phyloP scores from a whole-genome alignment of 1,284 basidiomycete species.

The Cryptococcus sp. region DNA sequence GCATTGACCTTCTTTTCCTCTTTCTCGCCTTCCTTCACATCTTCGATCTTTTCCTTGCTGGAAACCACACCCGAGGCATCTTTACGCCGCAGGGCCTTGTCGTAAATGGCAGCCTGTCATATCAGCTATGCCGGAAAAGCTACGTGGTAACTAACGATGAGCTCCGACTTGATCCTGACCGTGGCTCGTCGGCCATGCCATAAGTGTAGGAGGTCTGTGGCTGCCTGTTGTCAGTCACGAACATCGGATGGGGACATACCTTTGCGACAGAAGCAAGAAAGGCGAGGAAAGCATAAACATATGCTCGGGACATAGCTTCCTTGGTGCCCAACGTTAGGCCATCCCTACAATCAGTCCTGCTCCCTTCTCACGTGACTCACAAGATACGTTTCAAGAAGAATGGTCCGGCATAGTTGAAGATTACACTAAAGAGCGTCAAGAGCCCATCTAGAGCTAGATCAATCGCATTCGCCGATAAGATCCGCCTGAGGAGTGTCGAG shows the following conservation, averaged over 20 bases:
- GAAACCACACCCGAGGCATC: slow-evolving; percentile 75
- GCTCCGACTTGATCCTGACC: slow-evolving; percentile 64
- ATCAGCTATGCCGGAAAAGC: slow-evolving; percentile 48
- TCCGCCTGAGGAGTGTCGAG: slow-evolving; percentile 58
- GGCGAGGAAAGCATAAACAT: slow-evolving; percentile 65
- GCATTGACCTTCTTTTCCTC: slow-evolving; percentile 41
- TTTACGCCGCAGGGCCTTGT: slow-evolving; percentile 79
- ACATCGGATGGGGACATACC: slow-evolving; percentile 37
- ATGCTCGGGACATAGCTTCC: slow-evolving; percentile 58
- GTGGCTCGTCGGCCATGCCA: slow-evolving; percentile 70
- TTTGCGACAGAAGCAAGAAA: slow-evolving; percentile 60
- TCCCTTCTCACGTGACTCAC: slow-evolving; percentile 16
- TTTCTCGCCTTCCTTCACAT: slow-evolving; percentile 38
- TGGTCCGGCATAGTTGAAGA: slow-evolving; percentile 59
- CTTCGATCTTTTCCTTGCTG: slow-evolving; percentile 51
- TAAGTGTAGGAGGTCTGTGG: slow-evolving; percentile 70
- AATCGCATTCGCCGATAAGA: slow-evolving; percentile 65
- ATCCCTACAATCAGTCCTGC: slow-evolving; percentile 19
- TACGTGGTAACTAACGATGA: slow-evolving; percentile 64
- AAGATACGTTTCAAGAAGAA: slow-evolving; percentile 50
- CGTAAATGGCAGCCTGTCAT: slow-evolving; percentile 64
- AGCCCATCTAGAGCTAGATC: slow-evolving; percentile 67
- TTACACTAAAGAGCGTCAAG: slow-evolving; percentile 61
- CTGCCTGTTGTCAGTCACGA: slow-evolving; percentile 52
- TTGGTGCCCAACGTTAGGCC: slow-evolving; percentile 49